These are phyloP conservation scores for Cornus kousa DNA, from an alignment of 148 eudicot genomes.

Conservation along the genomic window DNA sequence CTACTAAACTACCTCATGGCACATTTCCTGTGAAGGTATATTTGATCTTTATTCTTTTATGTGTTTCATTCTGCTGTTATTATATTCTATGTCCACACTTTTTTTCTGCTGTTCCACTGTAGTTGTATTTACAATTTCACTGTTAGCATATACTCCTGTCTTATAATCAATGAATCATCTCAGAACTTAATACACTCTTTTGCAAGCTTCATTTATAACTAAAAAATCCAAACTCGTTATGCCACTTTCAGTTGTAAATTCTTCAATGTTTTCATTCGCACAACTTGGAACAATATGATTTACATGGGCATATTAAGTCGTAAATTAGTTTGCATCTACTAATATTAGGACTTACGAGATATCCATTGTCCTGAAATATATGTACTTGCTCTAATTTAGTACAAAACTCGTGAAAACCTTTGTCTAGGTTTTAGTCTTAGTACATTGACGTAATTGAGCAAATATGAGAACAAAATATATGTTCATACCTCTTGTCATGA, in stretches of 20 bases:
- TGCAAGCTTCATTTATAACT: not conserved
- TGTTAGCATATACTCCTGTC: not conserved
- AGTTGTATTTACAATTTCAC: too few species aligned
- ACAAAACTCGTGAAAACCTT: not conserved
- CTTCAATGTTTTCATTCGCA: not conserved
- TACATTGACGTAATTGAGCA: not conserved
- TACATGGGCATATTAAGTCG: not conserved
- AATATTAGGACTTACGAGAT: not conserved
- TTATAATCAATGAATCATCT: not conserved
- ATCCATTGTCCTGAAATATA: not conserved
- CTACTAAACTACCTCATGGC: conserved; percentile 72
- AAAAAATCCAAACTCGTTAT: not conserved
- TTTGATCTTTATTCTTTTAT: not conserved
- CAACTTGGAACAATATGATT: not conserved
- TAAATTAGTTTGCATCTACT: not conserved
- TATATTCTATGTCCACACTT: not conserved
- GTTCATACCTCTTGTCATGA: not conserved
- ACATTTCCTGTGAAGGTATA: conserved; percentile 87
- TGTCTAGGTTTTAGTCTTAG: not conserved
- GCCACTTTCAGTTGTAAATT: not conserved
- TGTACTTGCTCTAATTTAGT: not conserved
- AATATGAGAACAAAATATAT: not conserved
- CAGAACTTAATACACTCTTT: not conserved
- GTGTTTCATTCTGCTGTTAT: not conserved
- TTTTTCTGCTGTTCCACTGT: too few species aligned